Conservation (phyloP, 805 yeast species). For the Cyberlindnera xishuangbannaensis region DNA sequence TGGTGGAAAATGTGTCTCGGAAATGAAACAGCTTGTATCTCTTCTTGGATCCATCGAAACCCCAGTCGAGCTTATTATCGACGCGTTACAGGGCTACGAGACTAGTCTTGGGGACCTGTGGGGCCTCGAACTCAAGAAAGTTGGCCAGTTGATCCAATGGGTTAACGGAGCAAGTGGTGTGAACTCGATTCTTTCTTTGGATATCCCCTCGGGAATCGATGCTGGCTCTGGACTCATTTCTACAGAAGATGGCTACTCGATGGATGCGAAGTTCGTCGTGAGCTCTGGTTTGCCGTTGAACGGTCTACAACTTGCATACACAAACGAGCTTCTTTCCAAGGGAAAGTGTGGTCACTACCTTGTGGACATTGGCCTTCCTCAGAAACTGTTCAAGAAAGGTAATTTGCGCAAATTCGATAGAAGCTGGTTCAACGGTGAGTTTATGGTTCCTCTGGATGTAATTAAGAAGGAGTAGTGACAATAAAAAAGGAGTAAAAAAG, state of each 20-base stretch:
- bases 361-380: constrained; percentile 69
- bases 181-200: constrained; percentile 53
- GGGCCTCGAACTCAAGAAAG: constrained; percentile 32
- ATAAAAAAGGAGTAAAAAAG: neutral
- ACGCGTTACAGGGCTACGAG: constrained; percentile 82
- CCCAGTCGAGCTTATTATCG: constrained; percentile 75
- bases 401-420: constrained; percentile 44
- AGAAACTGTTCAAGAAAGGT: constrained; percentile 40
- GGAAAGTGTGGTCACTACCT: constrained; percentile 52
- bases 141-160: constrained; percentile 56
- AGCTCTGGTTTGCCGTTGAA: constrained; percentile 71
- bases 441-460: constrained; percentile 12
- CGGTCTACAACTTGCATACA: constrained; percentile 56
- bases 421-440: constrained; percentile 23
- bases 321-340: constrained; percentile 42
- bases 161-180: constrained; percentile 42
- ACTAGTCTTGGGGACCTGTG: constrained; percentile 55
- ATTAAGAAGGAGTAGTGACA: constrained; percentile 4
- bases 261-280: constrained; percentile 52
- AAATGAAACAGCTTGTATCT: constrained; percentile 29
- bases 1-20: constrained; percentile 59
- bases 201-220: constrained; percentile 78
- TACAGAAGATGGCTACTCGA: constrained; percentile 27
- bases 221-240: constrained; percentile 61
- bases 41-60: constrained; percentile 47